Evolutionary conservation across 2,329 filamentous ascomycete genomes (phyloP).

Genomic region (Nemania abortiva): DNA sequence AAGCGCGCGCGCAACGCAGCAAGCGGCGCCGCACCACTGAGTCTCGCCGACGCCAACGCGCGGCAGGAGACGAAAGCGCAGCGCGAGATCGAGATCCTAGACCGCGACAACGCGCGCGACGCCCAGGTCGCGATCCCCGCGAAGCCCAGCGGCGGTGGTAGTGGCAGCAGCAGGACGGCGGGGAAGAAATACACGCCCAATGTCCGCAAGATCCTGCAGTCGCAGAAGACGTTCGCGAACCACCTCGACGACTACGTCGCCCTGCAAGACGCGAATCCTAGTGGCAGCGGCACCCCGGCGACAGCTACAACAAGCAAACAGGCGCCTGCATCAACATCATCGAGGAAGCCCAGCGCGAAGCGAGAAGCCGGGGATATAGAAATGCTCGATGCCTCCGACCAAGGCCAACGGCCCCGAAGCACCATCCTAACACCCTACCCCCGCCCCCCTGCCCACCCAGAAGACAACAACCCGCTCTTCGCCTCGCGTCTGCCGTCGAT

Average conservation of each 20-base stretch:
- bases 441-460: slow-evolving; percentile 50
- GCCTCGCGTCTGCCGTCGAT: slow-evolving; percentile 67
- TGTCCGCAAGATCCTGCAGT: slow-evolving; percentile 81
- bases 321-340: neutral
- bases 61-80: slow-evolving; percentile 84
- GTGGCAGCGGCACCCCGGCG: neutral
- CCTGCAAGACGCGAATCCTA: slow-evolving; percentile 49
- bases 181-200: slow-evolving; percentile 71
- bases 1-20: slow-evolving; percentile 77
- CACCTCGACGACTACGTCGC: slow-evolving; percentile 85
- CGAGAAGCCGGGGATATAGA: slow-evolving; percentile 50
- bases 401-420: slow-evolving; percentile 44
- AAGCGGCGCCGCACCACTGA: slow-evolving; percentile 60
- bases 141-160: slow-evolving; percentile 61
- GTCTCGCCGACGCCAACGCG: slow-evolving; percentile 77
- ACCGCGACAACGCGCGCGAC: slow-evolving; percentile 82
- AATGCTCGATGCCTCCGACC: slow-evolving; percentile 56
- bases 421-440: slow-evolving; percentile 41
- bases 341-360: slow-evolving; percentile 17
- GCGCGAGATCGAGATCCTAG: slow-evolving; percentile 84
- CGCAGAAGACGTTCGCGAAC: slow-evolving; percentile 86
- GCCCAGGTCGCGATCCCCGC: slow-evolving; percentile 76
- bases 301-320: slow-evolving; percentile 11
- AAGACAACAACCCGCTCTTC: slow-evolving; percentile 68
- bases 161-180: slow-evolving; percentile 46